Evolutionary conservation across 2,329 filamentous ascomycete species (phyloP).

Genomic region (Colletotrichum simmondsii): DNA sequence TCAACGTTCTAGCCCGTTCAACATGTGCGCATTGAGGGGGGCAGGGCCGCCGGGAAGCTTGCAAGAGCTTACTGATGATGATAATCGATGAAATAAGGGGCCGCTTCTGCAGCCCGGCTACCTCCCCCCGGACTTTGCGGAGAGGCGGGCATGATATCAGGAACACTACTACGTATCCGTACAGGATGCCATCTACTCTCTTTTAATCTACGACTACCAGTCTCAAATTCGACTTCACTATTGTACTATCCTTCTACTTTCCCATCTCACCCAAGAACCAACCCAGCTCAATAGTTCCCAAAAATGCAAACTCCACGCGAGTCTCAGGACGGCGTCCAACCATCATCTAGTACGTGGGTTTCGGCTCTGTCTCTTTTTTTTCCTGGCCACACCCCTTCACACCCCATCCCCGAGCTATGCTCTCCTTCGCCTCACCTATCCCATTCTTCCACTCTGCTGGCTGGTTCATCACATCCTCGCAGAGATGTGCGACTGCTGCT

Average conservation of each 20-base stretch:
- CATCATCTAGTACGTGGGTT: constrained; percentile 32
- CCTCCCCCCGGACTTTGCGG: constrained; percentile 12
- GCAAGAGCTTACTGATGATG: constrained; percentile 10
- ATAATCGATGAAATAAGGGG: constrained; percentile 4
- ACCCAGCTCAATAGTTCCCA: constrained; percentile 25
- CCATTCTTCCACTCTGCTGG: neutral
- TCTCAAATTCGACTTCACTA: constrained; percentile 17
- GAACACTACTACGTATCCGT: neutral
- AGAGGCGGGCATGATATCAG: constrained; percentile 11
- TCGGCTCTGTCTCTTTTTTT: constrained; percentile 11
- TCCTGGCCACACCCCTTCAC: constrained; percentile 18
- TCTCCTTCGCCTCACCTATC: constrained; percentile 13
- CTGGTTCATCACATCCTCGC: constrained; percentile 30
- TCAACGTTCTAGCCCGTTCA: constrained; percentile 17
- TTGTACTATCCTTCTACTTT: neutral
- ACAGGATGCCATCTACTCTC: neutral
- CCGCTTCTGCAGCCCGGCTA: neutral
- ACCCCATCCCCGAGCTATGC: neutral
- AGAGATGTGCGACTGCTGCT: constrained; percentile 22
- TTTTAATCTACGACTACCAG: constrained; percentile 21
- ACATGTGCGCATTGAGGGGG: constrained; percentile 7
- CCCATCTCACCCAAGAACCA: neutral
- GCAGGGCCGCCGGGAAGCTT: neutral
- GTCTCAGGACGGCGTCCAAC: constrained; percentile 25
- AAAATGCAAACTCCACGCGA: constrained; percentile 34